phyloP scores from a whole-genome alignment of 805 yeast species.

The Sugiyamaella valdiviana region DNA sequence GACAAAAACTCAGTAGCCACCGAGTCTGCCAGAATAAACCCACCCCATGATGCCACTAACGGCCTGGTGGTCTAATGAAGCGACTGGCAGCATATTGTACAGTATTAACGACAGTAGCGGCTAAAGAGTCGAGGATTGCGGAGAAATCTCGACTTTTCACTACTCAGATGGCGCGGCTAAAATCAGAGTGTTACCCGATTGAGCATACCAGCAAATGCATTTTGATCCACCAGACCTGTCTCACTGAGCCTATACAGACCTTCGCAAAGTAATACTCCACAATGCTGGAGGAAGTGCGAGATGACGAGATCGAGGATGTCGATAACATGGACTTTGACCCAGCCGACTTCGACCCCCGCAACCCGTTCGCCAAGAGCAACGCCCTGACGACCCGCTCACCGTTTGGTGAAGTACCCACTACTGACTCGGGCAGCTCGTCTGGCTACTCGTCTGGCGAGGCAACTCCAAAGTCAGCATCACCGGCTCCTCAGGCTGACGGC shows the following conservation, averaged over 20 bases:
- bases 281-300: constrained; percentile 42
- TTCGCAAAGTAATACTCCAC: background rate
- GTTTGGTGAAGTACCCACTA: constrained; percentile 7
- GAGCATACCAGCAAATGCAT: background rate
- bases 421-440: background rate
- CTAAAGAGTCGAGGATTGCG: background rate
- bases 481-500: constrained; percentile 10
- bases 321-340: constrained; percentile 92
- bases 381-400: constrained; percentile 11
- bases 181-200: background rate
- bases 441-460: background rate
- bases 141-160: background rate
- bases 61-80: constrained; percentile 33
- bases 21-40: no score
- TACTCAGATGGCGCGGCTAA: no score
- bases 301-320: constrained; percentile 63
- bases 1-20: no score
- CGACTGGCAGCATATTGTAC: constrained; percentile 12
- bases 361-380: constrained; percentile 30
- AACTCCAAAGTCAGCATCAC: constrained; percentile 10
- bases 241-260: background rate
- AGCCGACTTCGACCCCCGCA: constrained; percentile 74
- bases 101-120: background rate
- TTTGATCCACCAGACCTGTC: background rate
- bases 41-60: constrained; percentile 68